Evolutionary conservation across 352 stramenopile genomes (phyloP).

Genomic region (Phytophthora tentaculata): DNA sequence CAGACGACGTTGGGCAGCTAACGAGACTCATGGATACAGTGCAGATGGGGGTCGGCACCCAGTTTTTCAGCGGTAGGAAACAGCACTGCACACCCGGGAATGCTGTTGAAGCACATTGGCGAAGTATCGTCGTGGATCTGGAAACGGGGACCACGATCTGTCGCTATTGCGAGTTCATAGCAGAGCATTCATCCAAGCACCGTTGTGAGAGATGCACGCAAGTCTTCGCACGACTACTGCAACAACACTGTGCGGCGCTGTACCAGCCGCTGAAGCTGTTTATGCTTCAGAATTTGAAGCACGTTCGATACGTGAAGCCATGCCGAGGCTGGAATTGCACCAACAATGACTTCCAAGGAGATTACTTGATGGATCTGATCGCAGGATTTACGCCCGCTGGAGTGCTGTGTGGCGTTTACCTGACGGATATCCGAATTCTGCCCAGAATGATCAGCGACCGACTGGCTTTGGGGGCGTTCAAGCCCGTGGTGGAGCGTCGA

Average conservation of each 20-base stretch:
- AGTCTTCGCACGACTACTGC: conserved; percentile 22
- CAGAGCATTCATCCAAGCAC: conserved; percentile 18
- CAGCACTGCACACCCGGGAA: conserved; percentile 26
- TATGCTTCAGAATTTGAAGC: conserved; percentile 32
- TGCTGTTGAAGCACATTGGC: conserved; percentile 35
- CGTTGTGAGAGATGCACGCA: conserved; percentile 35
- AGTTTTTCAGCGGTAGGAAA: conserved; percentile 40
- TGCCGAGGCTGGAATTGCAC: conserved; percentile 27
- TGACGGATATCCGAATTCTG: conserved; percentile 33
- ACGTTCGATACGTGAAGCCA: conserved; percentile 36
- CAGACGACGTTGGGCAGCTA: conserved; percentile 22
- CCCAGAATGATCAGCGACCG: conserved; percentile 13
- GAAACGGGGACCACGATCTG: conserved; percentile 14
- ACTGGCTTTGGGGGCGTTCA: conserved; percentile 27
- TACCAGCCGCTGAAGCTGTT: conserved; percentile 37
- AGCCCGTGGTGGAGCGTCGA: conserved; percentile 6
- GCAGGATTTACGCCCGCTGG: conserved; percentile 29
- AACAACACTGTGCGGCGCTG: conserved; percentile 30
- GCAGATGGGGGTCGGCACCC: conserved; percentile 29
- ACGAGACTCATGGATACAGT: conserved; percentile 30
- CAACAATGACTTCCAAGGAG: conserved; percentile 10
- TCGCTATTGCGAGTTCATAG: conserved; percentile 25
- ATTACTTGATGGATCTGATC: conserved; percentile 31
- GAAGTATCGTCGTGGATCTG: conserved; percentile 25
- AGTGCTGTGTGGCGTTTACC: conserved; percentile 37